Percentiles rank a stretch among this genome's conserved stretches.
Conservation (phyloP, 768 basidiomycete genomes). For the Suillus brevipes region DNA sequence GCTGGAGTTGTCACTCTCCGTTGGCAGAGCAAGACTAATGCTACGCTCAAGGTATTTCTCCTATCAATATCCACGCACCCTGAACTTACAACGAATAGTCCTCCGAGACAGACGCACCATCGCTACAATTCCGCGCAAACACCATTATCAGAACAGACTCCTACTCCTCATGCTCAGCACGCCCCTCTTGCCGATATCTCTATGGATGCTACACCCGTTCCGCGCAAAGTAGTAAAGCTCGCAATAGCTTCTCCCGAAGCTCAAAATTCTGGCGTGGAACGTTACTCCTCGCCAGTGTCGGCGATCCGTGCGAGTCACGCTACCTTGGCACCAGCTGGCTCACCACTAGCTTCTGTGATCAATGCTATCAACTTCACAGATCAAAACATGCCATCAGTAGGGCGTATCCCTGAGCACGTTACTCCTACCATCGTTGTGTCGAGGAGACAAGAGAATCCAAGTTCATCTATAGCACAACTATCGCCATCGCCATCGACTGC, state of each 20-base stretch:
- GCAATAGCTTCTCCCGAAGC: not conserved
- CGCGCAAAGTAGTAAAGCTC: conserved; percentile 12
- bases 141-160: conserved; percentile 7
- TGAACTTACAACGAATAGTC: conserved; percentile 1
- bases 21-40: conserved; percentile 78
- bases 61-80: not conserved
- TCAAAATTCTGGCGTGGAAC: not conserved
- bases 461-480: conserved; percentile 7
- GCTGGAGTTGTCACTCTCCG: conserved; percentile 57
- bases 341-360: conserved; percentile 31
- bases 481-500: conserved; percentile 5
- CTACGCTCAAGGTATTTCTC: conserved; percentile 61
- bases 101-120: not conserved
- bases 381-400: not conserved
- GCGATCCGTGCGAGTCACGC: conserved; percentile 5
- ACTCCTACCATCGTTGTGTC: conserved; percentile 5
- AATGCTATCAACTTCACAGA: conserved; percentile 29
- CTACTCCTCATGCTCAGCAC: conserved; percentile 1
- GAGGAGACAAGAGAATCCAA: conserved; percentile 3
- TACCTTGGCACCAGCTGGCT: conserved; percentile 18
- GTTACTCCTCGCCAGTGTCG: conserved; percentile 5
- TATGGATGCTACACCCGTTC: conserved; percentile 18
- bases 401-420: not conserved
- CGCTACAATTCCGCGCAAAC: conserved; percentile 2
- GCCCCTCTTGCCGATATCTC: conserved; percentile 16